A percentile compares a stretch with the other conserved stretches of the same genome.
phyloP scores from a whole-genome alignment of 2,329 filamentous ascomycete species.

The Arthrobotrys megalospora region DNA sequence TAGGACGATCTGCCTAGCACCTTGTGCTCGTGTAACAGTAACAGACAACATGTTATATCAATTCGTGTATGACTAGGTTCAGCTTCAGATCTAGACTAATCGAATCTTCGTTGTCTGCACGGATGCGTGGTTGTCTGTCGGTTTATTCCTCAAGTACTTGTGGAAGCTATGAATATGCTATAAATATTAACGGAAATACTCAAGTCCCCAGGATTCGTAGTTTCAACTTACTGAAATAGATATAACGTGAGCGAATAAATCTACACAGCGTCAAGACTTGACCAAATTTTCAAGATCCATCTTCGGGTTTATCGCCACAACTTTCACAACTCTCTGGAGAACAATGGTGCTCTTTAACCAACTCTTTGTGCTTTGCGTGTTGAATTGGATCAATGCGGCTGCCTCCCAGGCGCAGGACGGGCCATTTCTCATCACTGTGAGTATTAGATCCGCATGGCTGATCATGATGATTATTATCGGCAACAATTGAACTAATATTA shows the following conservation, averaged over 20 bases:
- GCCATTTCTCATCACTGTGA: neutral
- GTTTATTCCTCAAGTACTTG: neutral
- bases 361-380: neutral
- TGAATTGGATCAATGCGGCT: neutral
- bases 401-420: conserved; percentile 1
- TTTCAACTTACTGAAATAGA: too few relatives aligned
- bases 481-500: too few relatives aligned
- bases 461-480: too few relatives aligned
- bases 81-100: neutral
- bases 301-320: too few relatives aligned
- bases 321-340: neutral
- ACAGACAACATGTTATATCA: neutral
- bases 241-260: too few relatives aligned
- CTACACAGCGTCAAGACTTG: too few relatives aligned
- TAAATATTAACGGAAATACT: too few relatives aligned
- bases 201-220: too few relatives aligned
- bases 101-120: neutral
- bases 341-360: neutral
- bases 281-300: too few relatives aligned
- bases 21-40: neutral
- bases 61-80: neutral
- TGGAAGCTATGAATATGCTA: too few relatives aligned
- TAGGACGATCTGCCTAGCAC: neutral
- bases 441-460: neutral
- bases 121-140: too few relatives aligned